These are phyloP conservation scores for Diversispora epigaea DNA, from an alignment of 192 early-diverging fungal species.

Conservation along the genomic window DNA sequence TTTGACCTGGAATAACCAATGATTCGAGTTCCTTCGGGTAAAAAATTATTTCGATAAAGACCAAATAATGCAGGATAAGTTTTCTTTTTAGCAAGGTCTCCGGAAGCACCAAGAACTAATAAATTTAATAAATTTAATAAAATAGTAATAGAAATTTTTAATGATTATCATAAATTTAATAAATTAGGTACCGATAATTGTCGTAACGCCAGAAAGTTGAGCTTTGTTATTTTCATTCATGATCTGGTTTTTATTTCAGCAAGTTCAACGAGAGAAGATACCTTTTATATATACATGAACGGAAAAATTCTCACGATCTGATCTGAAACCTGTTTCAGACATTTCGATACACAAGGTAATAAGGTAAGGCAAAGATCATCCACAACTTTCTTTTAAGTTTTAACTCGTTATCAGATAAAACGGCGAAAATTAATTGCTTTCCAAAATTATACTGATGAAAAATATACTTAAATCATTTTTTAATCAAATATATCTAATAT, in stretches of 20 bases:
- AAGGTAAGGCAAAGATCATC: too few relatives aligned
- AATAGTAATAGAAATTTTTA: neutral
- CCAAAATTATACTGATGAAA: too few relatives aligned
- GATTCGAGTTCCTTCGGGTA: conserved; percentile 73
- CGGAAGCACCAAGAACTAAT: conserved; percentile 81
- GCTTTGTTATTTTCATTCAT: neutral
- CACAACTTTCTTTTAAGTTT: too few relatives aligned
- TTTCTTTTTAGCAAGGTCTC: conserved; percentile 98
- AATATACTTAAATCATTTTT: too few relatives aligned
- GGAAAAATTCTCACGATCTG: too few relatives aligned
- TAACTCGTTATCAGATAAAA: too few relatives aligned
- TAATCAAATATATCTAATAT: too few relatives aligned
- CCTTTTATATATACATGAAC: too few relatives aligned
- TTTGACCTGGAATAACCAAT: conserved; percentile 92
- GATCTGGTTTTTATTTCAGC: neutral
- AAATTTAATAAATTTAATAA: neutral
- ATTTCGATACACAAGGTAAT: too few relatives aligned
- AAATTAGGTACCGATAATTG: conserved; percentile 14
- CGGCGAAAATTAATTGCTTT: too few relatives aligned
- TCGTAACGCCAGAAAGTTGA: conserved; percentile 8
- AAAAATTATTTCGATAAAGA: conserved; percentile 80
- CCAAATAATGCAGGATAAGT: conserved; percentile 96
- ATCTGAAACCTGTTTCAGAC: too few relatives aligned
- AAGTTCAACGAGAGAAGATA: too few relatives aligned
- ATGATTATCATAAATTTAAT: neutral